Percentiles rank a stretch among this genome's conserved stretches.
Conservation (phyloP, 2,329 filamentous ascomycete species). For the Scytalidium sp. region DNA sequence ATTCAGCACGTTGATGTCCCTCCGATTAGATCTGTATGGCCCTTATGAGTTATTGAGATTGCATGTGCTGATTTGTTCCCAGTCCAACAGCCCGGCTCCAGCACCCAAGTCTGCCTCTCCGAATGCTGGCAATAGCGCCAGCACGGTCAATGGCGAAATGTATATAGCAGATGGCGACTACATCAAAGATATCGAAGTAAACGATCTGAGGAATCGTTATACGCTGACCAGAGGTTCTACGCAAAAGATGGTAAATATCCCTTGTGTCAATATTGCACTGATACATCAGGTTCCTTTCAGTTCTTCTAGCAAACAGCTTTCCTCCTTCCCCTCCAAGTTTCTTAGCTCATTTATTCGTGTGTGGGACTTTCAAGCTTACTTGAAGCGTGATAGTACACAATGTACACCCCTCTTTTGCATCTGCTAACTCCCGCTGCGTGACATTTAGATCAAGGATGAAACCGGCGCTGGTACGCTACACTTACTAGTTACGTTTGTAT, state of each 20-base stretch:
- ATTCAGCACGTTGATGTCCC: slow-evolving; percentile 89
- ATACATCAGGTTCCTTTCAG: slow-evolving; percentile 48
- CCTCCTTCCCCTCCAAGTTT: slow-evolving; percentile 21
- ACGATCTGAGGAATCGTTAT: slow-evolving; percentile 95
- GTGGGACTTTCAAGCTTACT: slow-evolving; percentile 68
- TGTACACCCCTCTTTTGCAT: slow-evolving; percentile 70
- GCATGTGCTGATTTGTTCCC: background rate
- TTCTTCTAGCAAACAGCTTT: slow-evolving; percentile 29
- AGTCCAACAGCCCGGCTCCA: slow-evolving; percentile 7
- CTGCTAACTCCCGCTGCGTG: slow-evolving; percentile 89
- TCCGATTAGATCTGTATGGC: slow-evolving; percentile 64
- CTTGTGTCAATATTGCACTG: slow-evolving; percentile 64
- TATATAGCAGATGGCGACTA: slow-evolving; percentile 96
- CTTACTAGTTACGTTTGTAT: slow-evolving; percentile 37
- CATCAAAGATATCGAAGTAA: slow-evolving; percentile 99
- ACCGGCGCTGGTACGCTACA: slow-evolving; percentile 97
- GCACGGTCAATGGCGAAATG: slow-evolving; percentile 72
- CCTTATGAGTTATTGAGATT: slow-evolving; percentile 1
- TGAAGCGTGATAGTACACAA: slow-evolving; percentile 62
- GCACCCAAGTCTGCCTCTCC: slow-evolving; percentile 23
- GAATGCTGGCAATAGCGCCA: slow-evolving; percentile 38
- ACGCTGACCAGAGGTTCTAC: slow-evolving; percentile 94
- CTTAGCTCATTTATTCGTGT: slow-evolving; percentile 40
- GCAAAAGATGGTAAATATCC: slow-evolving; percentile 98
- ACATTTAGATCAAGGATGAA: slow-evolving; percentile 98